Conservation (phyloP, 2,329 filamentous ascomycete species). For the Zasmidium angulare region DNA sequence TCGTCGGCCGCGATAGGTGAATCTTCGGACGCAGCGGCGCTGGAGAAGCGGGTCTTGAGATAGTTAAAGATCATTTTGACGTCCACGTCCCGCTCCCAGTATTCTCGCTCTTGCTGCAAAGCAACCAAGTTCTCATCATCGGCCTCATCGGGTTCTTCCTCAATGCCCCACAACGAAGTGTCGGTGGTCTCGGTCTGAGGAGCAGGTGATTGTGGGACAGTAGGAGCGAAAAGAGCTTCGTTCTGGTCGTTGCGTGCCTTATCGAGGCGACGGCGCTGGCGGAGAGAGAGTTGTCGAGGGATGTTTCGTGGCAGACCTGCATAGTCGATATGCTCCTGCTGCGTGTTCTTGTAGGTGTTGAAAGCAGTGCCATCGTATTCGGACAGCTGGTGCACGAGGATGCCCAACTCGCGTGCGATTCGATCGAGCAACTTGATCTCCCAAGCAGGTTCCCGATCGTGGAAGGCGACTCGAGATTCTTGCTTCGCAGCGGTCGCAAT, state of each 20-base stretch:
- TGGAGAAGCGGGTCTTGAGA: slow-evolving; percentile 70
- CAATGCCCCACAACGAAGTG: slow-evolving; percentile 65
- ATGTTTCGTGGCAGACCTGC: slow-evolving; percentile 63
- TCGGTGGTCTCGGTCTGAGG: slow-evolving; percentile 37
- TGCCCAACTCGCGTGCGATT: slow-evolving; percentile 81
- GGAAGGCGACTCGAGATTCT: slow-evolving; percentile 36
- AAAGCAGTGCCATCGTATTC: slow-evolving; percentile 82
- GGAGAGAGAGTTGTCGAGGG: slow-evolving; percentile 23
- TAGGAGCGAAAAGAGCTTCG: slow-evolving; percentile 32
- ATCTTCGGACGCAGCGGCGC: slow-evolving; percentile 22
- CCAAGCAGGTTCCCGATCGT: slow-evolving; percentile 54
- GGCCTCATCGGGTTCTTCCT: slow-evolving; percentile 54
- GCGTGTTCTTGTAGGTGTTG: slow-evolving; percentile 69
- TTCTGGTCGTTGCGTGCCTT: slow-evolving; percentile 14
- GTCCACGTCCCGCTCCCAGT: slow-evolving; percentile 93
- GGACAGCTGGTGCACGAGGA: slow-evolving; percentile 78
- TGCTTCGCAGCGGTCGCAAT: slow-evolving; percentile 30
- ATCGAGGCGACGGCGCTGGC: slow-evolving; percentile 26
- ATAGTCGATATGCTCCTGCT: slow-evolving; percentile 62
- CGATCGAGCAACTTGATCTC: slow-evolving; percentile 77
- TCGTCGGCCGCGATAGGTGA: slow-evolving; percentile 22
- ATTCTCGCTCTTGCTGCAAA: slow-evolving; percentile 59
- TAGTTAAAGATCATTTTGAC: slow-evolving; percentile 90
- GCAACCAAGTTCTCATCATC: slow-evolving; percentile 28
- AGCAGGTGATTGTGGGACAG: slow-evolving; percentile 31